A percentile compares a stretch with the other conserved stretches of the same genome.
Conservation (phyloP, 2,329 filamentous ascomycete species). For the Trichoderma gracile region DNA sequence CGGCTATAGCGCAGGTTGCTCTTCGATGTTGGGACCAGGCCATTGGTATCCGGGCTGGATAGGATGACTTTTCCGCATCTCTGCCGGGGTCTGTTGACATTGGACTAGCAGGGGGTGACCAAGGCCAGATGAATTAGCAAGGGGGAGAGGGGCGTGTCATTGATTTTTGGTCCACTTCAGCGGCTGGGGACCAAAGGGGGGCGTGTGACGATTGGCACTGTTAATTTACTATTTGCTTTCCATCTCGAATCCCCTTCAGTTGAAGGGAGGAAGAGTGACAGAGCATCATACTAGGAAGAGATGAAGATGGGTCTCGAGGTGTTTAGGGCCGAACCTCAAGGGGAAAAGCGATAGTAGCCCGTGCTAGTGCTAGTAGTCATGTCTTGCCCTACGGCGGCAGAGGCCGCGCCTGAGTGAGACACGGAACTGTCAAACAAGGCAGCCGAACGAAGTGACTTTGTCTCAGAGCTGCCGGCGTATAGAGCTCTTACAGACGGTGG, state of each 20-base stretch:
- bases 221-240: neutral
- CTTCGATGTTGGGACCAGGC: slow-evolving; percentile 23
- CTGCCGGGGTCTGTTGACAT: neutral
- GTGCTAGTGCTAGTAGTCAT: neutral
- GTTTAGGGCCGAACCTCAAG: neutral
- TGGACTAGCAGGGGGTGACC: slow-evolving; percentile 3
- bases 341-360: neutral
- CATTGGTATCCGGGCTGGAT: slow-evolving; percentile 21
- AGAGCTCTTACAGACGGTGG: neutral
- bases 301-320: neutral
- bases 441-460: neutral
- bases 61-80: slow-evolving; percentile 18
- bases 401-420: slow-evolving; percentile 24
- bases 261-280: slow-evolving; percentile 5
- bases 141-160: slow-evolving; percentile 2
- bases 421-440: slow-evolving; percentile 27
- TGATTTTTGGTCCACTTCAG: neutral
- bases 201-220: neutral
- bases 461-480: slow-evolving; percentile 1
- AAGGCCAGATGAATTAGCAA: neutral
- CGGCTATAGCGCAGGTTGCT: slow-evolving; percentile 21
- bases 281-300: neutral
- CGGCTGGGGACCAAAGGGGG: neutral
- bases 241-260: neutral
- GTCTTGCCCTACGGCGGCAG: slow-evolving; percentile 26